phyloP scores from a whole-genome alignment of 345 rosid genomes.

The Populus ilicifolia region DNA sequence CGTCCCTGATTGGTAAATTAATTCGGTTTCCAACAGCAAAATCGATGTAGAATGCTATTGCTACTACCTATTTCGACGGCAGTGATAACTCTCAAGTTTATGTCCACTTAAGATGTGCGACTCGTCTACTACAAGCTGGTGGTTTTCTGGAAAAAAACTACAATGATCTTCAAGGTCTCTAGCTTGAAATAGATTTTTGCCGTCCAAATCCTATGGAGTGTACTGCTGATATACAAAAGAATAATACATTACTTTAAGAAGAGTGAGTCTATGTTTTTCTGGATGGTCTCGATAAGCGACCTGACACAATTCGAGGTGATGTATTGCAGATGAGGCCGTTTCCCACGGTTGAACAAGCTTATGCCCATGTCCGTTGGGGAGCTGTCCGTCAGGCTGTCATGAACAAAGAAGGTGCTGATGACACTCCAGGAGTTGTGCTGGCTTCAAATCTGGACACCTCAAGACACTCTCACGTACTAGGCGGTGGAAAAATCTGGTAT shows the following conservation, averaged over 20 bases:
- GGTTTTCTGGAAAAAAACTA: slow-evolving; percentile 1
- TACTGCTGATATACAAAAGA: background rate
- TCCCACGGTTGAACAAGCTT: background rate
- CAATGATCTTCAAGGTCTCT: slow-evolving; percentile 4
- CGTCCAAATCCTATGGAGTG: background rate
- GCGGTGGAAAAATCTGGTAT: too few species aligned
- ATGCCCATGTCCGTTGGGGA: background rate
- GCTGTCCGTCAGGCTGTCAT: background rate
- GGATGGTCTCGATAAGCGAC: background rate
- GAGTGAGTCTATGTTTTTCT: background rate
- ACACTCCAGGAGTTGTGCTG: background rate
- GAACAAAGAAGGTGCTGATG: background rate
- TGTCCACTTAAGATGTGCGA: background rate
- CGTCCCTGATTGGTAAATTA: background rate
- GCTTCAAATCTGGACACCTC: background rate
- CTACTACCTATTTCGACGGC: background rate
- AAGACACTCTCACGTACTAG: background rate
- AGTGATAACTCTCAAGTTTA: slow-evolving; percentile 2
- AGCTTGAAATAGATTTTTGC: background rate
- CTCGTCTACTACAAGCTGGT: background rate
- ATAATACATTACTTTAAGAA: background rate
- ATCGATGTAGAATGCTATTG: background rate
- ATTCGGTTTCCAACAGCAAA: background rate
- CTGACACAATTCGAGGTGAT: background rate
- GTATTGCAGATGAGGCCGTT: background rate